Evolutionary conservation across 108 stramenopile genomes (phyloP), one percentile per base, ranked within the genome.

Genomic region (Cyclotella baltica): DNA sequence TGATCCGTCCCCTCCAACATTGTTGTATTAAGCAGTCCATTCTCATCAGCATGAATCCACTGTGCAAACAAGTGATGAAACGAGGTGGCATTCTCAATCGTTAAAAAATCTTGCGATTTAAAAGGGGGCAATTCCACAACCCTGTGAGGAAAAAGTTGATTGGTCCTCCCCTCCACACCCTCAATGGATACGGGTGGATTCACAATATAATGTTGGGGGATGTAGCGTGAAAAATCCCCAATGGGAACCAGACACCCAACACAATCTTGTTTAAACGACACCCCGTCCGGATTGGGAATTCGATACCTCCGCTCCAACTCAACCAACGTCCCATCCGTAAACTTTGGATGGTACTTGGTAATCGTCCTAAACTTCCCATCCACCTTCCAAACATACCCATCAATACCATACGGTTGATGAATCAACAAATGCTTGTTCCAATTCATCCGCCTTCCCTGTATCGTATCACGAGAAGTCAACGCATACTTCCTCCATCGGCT

Each of bases 401-500:
- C 46, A 28, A 27, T 62, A 6, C 34, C 47, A 3, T 48, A 23
- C 4, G 63, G 25, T 15, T 40, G 19, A 47, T 51, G 28, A 36
- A 74, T 18, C 0, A 37, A 29, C 51, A 74, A 40, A 30, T 48
- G 48, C 23, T 74, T 74, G 50, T 63, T 37, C 34, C 62, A 63
- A 18, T 13, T 6, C 4, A 35, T 64, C 34, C 48, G 35, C 18
- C 73, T n/a, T 20, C 50, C 51, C 22, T 63, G 51, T 22, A 74
- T 37, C n/a, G 51, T 34, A 76, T 83, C 72, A 11, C 65, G 30
- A 20, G 70, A 71, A 6, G 55, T 33, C n/a, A 82, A 63, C 1
- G 77, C 72, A 47, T 65, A 75, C 55, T 36, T 70, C 34, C 87
- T 81, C 58, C 77, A 87, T n/a, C 81, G 30, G 22, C 73, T 77